These are phyloP conservation scores for Leccinum truebloodii DNA, from an alignment of 768 basidiomycete species.

Conservation along the genomic window DNA sequence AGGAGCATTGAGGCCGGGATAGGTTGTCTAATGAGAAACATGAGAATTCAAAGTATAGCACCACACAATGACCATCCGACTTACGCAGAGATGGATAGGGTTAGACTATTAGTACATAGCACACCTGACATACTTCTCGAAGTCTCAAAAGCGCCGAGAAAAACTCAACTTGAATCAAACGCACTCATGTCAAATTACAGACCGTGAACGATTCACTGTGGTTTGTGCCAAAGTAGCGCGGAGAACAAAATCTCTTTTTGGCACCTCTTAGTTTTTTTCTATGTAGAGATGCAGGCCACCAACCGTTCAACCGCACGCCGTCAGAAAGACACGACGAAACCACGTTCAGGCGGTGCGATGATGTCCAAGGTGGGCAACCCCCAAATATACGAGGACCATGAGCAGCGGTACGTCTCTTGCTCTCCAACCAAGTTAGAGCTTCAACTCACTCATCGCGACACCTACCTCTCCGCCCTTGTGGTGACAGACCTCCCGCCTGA, in stretches of 20 bases:
- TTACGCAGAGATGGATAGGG: slow-evolving; percentile 1
- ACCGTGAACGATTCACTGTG: slow-evolving; percentile 16
- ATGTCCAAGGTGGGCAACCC: too few species aligned
- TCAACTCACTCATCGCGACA: not conserved
- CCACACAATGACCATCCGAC: not conserved
- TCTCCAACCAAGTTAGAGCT: not conserved
- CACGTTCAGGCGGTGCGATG: slow-evolving; percentile 40
- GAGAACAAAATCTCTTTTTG: slow-evolving; percentile 23
- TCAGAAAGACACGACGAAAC: slow-evolving; percentile 19
- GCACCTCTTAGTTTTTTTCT: slow-evolving; percentile 27
- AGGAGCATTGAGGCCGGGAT: slow-evolving; percentile 1
- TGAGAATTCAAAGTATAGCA: not conserved
- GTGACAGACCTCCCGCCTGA: slow-evolving; percentile 18
- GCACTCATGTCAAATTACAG: slow-evolving; percentile 39
- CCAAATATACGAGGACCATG: slow-evolving; percentile 48
- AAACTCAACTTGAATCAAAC: slow-evolving; percentile 16
- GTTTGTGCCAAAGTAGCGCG: slow-evolving; percentile 40
- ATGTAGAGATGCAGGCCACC: slow-evolving; percentile 29
- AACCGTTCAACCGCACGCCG: too few species aligned
- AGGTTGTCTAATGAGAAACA: not conserved
- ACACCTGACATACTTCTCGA: not conserved
- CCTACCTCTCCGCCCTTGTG: slow-evolving; percentile 1
- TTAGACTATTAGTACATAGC: too few species aligned
- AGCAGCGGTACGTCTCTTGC: slow-evolving; percentile 44
- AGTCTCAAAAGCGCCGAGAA: not conserved